Base-by-base conservation (phyloP, 345 rosid species). In the Eucalyptus dawsonii region DNA sequence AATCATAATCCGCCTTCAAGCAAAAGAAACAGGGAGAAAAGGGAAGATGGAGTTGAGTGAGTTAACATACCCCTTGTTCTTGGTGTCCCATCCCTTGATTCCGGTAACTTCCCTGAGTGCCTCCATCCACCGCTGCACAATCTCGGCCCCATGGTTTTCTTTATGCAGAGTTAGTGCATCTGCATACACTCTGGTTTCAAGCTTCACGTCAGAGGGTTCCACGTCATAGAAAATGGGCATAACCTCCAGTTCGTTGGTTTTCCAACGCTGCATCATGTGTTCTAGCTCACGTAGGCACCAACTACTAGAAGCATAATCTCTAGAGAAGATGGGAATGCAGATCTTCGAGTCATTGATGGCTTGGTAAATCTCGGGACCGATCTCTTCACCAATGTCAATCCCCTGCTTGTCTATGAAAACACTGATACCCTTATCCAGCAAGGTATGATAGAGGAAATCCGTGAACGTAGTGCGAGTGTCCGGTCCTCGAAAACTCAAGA, bases 101-200 rank as follows among this genome's bases (percentile, higher is more conserved):
- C 0, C 1, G 0, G 81, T 69, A 17, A 69, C 81, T 9, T 69
- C 42, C 44, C 1, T 17, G 2, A 69, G 81, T 8, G 3, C 8
- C 44, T 17, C 0, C 13, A 1, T 8, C 81, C 81, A 72, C 8
- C 25, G 0, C 1, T 19, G 81, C 45, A 72, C 81, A 10, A 3
- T 19, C 81, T 72, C 7, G 3, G 5, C 2, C 25, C 44, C 81
- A 5, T 0, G 8, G 34, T 34, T 1, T 2, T 16, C 0, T 10
- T 34, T 1, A 19, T 72, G 81, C 1, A 1, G 44, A 34, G 24
- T 19, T 3, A 72, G 2, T 19, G 44, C 81, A 9, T 72, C 5
- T 8, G 0, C 11, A 17, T 72, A 72, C 3, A 34, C 14, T 72
- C 1, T 0, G 0, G 44, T 19, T 72, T 72, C 45, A 72, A 72